phyloP scores from a whole-genome alignment of 345 rosid genomes.

The Gossypium turneri region DNA sequence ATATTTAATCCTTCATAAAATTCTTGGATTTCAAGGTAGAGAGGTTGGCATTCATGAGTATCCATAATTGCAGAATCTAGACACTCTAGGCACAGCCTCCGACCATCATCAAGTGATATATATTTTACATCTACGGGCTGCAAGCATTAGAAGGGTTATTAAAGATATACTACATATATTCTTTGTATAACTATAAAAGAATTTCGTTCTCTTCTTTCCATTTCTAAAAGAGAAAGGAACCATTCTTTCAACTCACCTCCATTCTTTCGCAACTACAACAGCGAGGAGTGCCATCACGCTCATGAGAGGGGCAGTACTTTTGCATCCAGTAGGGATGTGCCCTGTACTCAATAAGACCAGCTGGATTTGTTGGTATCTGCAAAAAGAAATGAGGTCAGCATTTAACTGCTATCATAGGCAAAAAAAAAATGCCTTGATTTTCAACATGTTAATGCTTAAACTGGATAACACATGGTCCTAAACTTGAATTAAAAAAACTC shows the following conservation, averaged over 20 bases:
- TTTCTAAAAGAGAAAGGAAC: background rate
- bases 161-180: background rate
- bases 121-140: constrained; percentile 59
- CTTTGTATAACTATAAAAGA: background rate
- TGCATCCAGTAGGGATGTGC: constrained; percentile 85
- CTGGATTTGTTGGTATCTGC: constrained; percentile 70
- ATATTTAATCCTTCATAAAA: constrained; percentile 82
- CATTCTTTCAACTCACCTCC: constrained; percentile 53
- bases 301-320: constrained; percentile 93
- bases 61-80: constrained; percentile 84
- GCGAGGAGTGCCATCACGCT: constrained; percentile 69
- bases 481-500: background rate
- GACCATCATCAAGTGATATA: constrained; percentile 69
- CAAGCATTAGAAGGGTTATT: constrained; percentile 22
- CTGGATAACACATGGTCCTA: background rate
- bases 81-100: constrained; percentile 78
- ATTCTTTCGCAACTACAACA: constrained; percentile 83
- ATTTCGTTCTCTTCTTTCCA: background rate
- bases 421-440: background rate
- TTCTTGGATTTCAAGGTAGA: constrained; percentile 71
- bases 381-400: constrained; percentile 2
- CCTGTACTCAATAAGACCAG: constrained; percentile 66
- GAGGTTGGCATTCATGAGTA: constrained; percentile 75
- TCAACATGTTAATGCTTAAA: background rate
- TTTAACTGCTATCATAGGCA: background rate